phyloP scores from a whole-genome alignment of 2,329 filamentous ascomycete species.

The Aspergillus candidus region DNA sequence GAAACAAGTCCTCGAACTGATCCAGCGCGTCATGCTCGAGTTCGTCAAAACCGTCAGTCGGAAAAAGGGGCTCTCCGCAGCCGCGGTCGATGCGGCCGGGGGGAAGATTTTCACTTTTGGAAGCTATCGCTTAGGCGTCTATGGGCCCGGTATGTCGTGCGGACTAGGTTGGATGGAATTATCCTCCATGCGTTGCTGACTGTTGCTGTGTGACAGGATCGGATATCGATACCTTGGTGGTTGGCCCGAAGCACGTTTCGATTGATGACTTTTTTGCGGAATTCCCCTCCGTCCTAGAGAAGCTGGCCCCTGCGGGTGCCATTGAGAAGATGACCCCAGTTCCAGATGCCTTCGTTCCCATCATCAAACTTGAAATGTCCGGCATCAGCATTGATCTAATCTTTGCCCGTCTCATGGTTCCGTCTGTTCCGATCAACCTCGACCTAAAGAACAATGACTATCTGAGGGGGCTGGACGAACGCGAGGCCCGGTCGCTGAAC shows the following conservation, averaged over 20 bases:
- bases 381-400: conserved; percentile 95
- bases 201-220: conserved; percentile 55
- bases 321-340: conserved; percentile 82
- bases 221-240: conserved; percentile 94
- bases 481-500: conserved; percentile 82
- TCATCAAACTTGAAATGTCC: conserved; percentile 91
- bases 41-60: conserved; percentile 79
- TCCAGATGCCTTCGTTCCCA: conserved; percentile 85
- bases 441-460: conserved; percentile 77
- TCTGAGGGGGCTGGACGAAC: conserved; percentile 77
- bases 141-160: conserved; percentile 58
- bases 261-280: conserved; percentile 87
- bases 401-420: conserved; percentile 68
- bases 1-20: conserved; percentile 64
- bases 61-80: conserved; percentile 66
- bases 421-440: conserved; percentile 65
- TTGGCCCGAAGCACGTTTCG: conserved; percentile 81
- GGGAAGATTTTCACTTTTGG: conserved; percentile 95
- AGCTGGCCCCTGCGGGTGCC: conserved; percentile 69
- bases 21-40: conserved; percentile 75
- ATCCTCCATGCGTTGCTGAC: background rate
- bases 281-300: conserved; percentile 73
- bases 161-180: conserved; percentile 11
- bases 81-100: conserved; percentile 73
- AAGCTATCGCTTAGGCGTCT: conserved; percentile 90